A percentile compares a stretch with the other conserved stretches of the same genome.
phyloP scores from a whole-genome alignment of 805 yeast species.

The Candida easanensis region DNA sequence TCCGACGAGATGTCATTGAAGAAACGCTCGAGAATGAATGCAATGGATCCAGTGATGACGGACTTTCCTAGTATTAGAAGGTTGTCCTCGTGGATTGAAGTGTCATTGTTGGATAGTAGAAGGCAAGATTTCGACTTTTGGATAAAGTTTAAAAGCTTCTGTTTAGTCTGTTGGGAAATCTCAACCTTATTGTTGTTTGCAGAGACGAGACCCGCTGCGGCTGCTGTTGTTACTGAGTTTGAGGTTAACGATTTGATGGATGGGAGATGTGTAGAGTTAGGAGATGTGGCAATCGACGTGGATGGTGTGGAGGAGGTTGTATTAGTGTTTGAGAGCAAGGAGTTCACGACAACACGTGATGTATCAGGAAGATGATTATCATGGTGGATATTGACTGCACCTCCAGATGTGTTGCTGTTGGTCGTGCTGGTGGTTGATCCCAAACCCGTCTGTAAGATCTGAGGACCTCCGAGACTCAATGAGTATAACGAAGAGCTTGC shows the following conservation, averaged over 20 bases:
- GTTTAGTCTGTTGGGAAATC: slow-evolving; percentile 26
- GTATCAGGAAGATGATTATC: not conserved
- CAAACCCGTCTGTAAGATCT: slow-evolving; percentile 3
- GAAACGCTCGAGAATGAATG: slow-evolving; percentile 62
- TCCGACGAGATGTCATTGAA: slow-evolving; percentile 51
- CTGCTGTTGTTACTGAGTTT: not conserved
- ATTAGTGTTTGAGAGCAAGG: slow-evolving; percentile 11
- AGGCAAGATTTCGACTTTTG: slow-evolving; percentile 64
- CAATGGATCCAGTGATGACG: slow-evolving; percentile 51
- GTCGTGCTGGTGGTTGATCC: not conserved
- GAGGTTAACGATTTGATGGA: slow-evolving; percentile 12
- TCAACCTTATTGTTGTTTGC: slow-evolving; percentile 10
- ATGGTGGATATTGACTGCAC: slow-evolving; percentile 7
- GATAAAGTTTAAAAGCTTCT: slow-evolving; percentile 43
- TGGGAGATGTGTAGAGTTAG: slow-evolving; percentile 15
- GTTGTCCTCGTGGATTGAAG: slow-evolving; percentile 36
- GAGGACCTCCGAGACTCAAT: slow-evolving; percentile 2
- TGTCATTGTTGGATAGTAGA: slow-evolving; percentile 36
- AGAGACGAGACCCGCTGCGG: not conserved
- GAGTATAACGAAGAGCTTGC: slow-evolving; percentile 2
- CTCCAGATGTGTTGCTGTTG: slow-evolving; percentile 3
- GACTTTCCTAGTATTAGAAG: slow-evolving; percentile 57
- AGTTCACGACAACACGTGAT: slow-evolving; percentile 9
- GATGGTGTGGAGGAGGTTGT: slow-evolving; percentile 12
- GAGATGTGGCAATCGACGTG: slow-evolving; percentile 16